These are phyloP conservation scores for Fusarium coicis DNA, from an alignment of 2,329 filamentous ascomycete genomes.

Conservation along the genomic window DNA sequence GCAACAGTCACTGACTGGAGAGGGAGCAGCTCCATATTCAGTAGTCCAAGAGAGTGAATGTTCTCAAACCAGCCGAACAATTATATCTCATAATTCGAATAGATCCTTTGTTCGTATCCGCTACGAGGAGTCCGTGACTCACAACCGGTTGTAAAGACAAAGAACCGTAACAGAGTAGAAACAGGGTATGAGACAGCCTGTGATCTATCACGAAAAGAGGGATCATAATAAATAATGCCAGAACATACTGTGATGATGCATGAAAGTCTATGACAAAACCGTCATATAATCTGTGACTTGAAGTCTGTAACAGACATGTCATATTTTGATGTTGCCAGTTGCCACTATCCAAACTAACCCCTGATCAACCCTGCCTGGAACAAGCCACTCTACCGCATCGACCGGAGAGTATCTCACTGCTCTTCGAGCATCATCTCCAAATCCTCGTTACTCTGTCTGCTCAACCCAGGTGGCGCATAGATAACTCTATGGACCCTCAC, in stretches of 20 bases:
- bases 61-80: background rate
- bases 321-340: background rate
- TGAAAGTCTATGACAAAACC: background rate
- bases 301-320: background rate
- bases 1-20: background rate
- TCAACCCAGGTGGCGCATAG: background rate
- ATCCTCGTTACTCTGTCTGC: background rate
- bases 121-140: background rate
- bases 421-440: background rate
- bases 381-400: background rate
- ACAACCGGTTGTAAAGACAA: background rate
- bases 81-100: background rate
- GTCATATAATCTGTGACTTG: background rate
- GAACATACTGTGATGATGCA: background rate
- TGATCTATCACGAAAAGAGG: background rate
- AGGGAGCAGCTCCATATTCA: background rate
- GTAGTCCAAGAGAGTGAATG: background rate
- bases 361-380: background rate
- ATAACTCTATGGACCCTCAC: background rate
- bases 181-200: background rate
- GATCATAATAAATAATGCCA: background rate
- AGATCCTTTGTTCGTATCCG: background rate
- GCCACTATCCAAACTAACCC: background rate
- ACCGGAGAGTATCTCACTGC: background rate
- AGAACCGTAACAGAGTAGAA: background rate